A percentile compares a stretch with the other conserved stretches of the same genome.
Evolutionary conservation across 2,329 filamentous ascomycete species (phyloP).

Genomic region (Penicillium sp.): DNA sequence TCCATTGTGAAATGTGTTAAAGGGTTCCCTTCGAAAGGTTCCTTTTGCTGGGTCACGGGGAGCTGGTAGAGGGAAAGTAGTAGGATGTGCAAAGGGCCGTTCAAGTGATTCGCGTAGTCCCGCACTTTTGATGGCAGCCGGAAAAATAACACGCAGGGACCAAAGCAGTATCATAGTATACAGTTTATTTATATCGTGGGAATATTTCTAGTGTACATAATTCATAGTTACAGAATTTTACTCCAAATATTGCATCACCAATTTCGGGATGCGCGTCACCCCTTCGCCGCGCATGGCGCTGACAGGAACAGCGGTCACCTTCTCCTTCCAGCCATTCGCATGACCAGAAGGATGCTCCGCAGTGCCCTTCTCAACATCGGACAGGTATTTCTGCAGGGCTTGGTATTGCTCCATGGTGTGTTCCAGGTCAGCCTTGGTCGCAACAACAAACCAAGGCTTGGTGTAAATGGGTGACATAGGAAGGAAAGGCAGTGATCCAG

Average conservation of each 20-base stretch:
- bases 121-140: too few species aligned
- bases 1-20: background rate
- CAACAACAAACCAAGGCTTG: conserved; percentile 96
- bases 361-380: conserved; percentile 64
- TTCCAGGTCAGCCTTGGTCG: conserved; percentile 86
- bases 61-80: too few species aligned
- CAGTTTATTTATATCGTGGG: background rate
- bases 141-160: too few species aligned
- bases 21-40: background rate
- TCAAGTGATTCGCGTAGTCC: too few species aligned
- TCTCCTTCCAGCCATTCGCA: conserved; percentile 64
- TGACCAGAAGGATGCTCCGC: conserved; percentile 76
- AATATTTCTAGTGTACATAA: conserved; percentile 18
- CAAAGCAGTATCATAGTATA: too few species aligned
- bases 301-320: conserved; percentile 73
- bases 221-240: conserved; percentile 12
- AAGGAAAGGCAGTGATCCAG: conserved; percentile 49
- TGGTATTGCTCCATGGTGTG: conserved; percentile 78
- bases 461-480: conserved; percentile 74
- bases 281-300: conserved; percentile 89
- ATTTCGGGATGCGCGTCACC: conserved; percentile 60
- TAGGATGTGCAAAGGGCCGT: too few species aligned
- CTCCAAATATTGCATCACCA: conserved; percentile 48
- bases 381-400: conserved; percentile 71
- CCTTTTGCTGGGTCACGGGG: background rate